Conservation (phyloP, 139 green algal species). For the Axilococcus clingmanii region DNA sequence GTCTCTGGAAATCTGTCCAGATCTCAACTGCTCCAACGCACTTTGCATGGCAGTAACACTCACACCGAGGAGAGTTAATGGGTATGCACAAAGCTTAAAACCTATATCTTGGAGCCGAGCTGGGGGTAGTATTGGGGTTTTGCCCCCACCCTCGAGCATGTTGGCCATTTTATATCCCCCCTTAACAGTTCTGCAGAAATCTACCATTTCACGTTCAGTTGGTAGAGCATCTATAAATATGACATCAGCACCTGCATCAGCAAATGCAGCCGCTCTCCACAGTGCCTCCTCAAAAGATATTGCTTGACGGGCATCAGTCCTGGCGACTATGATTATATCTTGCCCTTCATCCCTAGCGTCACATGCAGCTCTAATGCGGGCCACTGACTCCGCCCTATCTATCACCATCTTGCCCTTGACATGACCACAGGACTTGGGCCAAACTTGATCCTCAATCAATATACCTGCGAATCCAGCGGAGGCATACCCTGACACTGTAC, state of each 20-base stretch:
- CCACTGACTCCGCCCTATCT: constrained; percentile 69
- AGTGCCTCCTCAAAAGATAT: constrained; percentile 61
- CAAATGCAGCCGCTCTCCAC: constrained; percentile 70
- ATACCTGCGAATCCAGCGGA: constrained; percentile 75
- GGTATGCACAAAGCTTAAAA: constrained; percentile 84
- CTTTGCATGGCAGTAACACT: constrained; percentile 59
- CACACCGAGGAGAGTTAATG: constrained; percentile 71
- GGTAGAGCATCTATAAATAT: constrained; percentile 94
- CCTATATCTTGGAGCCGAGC: constrained; percentile 69
- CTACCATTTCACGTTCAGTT: constrained; percentile 70
- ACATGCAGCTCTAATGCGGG: constrained; percentile 64
- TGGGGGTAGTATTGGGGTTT: constrained; percentile 80
- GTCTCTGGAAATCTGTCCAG: background rate
- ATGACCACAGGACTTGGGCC: constrained; percentile 92
- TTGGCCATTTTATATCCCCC: constrained; percentile 66
- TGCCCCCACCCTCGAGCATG: constrained; percentile 92
- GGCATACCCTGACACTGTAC: constrained; percentile 82
- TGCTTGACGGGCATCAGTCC: constrained; percentile 71
- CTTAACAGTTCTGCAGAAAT: constrained; percentile 33
- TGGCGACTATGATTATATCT: constrained; percentile 86
- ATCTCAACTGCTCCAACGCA: constrained; percentile 35
- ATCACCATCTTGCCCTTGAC: constrained; percentile 74
- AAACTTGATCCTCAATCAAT: constrained; percentile 88
- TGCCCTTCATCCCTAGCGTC: constrained; percentile 45
- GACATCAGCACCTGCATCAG: constrained; percentile 82